Conservation (phyloP, 371 early-diverging fungal genomes). For the Actinomortierella wolfii region DNA sequence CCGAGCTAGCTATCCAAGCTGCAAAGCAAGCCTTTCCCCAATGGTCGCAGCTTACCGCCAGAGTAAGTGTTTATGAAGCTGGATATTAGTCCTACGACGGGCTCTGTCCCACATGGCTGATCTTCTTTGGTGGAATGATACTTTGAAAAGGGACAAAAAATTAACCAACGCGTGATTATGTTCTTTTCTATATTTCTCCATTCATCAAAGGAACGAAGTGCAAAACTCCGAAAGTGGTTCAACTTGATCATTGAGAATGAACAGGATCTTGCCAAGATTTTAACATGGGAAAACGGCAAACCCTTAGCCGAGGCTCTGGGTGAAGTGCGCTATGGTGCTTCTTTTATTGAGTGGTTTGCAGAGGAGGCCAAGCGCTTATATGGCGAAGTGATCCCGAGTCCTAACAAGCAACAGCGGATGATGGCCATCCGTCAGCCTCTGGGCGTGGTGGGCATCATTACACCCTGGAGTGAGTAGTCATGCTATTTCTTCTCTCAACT, state of each 20-base stretch:
- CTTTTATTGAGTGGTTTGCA: conserved; percentile 87
- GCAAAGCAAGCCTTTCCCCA: conserved; percentile 63
- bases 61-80: conserved; percentile 26
- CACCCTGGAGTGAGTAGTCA: conserved; percentile 84
- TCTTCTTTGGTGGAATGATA: too few species aligned
- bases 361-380: conserved; percentile 84
- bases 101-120: too few species aligned
- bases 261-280: conserved; percentile 75
- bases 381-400: conserved; percentile 82
- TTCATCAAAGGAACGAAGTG: conserved; percentile 56
- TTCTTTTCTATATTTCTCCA: conserved; percentile 1
- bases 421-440: conserved; percentile 82
- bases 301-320: conserved; percentile 51
- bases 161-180: background rate
- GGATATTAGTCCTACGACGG: too few species aligned
- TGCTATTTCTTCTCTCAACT: background rate
- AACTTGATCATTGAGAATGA: conserved; percentile 71
- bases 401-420: conserved; percentile 57
- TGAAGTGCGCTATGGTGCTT: conserved; percentile 78
- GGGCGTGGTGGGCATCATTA: conserved; percentile 85
- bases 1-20: conserved; percentile 60
- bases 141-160: background rate
- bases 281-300: conserved; percentile 84
- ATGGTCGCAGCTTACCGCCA: conserved; percentile 71
- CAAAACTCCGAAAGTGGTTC: conserved; percentile 69